These are phyloP conservation scores for Agastache rugosa DNA, from an alignment of 257 asterid species.

Conservation along the genomic window DNA sequence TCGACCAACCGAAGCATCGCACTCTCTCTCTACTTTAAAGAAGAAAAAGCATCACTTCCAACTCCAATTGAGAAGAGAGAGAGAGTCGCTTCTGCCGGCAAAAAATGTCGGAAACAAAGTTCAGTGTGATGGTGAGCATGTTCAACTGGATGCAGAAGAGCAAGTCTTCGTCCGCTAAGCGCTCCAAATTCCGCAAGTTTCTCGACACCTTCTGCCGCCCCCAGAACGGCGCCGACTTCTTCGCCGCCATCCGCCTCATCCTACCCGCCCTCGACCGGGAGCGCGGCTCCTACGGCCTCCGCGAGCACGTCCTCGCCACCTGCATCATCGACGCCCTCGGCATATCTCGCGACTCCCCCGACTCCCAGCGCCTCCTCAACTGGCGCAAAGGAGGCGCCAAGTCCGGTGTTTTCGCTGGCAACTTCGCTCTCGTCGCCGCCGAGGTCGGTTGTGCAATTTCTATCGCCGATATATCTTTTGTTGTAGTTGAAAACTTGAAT, in stretches of 20 bases:
- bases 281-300: constrained; percentile 92
- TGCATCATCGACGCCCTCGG: constrained; percentile 92
- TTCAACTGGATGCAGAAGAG: constrained; percentile 88
- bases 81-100: neutral
- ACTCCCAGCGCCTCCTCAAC: constrained; percentile 81
- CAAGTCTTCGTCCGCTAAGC: constrained; percentile 66
- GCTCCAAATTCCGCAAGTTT: constrained; percentile 88
- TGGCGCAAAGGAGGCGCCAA: constrained; percentile 96
- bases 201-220: constrained; percentile 86
- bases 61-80: neutral
- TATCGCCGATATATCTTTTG: neutral
- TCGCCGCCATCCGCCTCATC: constrained; percentile 82
- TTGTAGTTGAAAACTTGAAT: neutral
- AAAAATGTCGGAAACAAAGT: constrained; percentile 64
- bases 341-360: constrained; percentile 88
- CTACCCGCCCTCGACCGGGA: constrained; percentile 88
- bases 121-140: constrained; percentile 82
- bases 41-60: neutral
- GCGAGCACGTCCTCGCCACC: constrained; percentile 91
- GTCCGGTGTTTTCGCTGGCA: constrained; percentile 77
- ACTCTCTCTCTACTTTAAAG: too few species aligned
- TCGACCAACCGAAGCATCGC: too few species aligned
- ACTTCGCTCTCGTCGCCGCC: constrained; percentile 75
- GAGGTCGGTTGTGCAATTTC: constrained; percentile 51
- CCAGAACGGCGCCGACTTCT: constrained; percentile 63